phyloP scores from a whole-genome alignment of 2,329 filamentous ascomycete genomes.

The Dissoconium aciculare region DNA sequence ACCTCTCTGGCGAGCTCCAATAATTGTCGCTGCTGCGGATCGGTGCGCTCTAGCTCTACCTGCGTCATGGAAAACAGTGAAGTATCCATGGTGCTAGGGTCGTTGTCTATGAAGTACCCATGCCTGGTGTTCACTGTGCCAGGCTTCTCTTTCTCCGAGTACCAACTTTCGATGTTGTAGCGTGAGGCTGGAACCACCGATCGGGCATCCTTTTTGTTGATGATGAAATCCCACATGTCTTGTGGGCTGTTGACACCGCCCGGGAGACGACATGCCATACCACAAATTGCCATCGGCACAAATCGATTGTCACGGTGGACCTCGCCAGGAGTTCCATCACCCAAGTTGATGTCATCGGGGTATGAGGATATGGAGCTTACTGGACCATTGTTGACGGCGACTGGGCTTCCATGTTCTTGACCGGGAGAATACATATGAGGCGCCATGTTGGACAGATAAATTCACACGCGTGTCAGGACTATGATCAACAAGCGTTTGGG shows the following conservation, averaged over 20 bases:
- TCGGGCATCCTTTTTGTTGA: conserved; percentile 3
- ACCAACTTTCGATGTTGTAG: conserved; percentile 5
- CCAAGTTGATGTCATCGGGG: too few relatives aligned
- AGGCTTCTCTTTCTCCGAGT: not conserved
- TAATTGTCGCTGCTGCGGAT: not conserved
- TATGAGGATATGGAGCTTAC: too few relatives aligned
- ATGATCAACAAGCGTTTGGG: too few relatives aligned
- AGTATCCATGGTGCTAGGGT: not conserved
- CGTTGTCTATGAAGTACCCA: not conserved
- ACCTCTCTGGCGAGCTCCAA: conserved; percentile 6
- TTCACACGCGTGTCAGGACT: too few relatives aligned
- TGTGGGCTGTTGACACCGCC: not conserved
- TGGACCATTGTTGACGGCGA: too few relatives aligned
- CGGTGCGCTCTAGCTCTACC: not conserved
- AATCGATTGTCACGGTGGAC: too few relatives aligned
- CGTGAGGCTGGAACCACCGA: conserved; percentile 1
- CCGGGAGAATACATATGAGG: too few relatives aligned
- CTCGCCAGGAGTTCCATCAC: too few relatives aligned
- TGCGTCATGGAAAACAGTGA: not conserved
- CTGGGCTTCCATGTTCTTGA: too few relatives aligned
- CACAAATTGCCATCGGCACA: conserved; percentile 3
- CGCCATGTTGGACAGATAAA: too few relatives aligned
- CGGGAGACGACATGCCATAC: conserved; percentile 2
- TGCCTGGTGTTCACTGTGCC: not conserved
- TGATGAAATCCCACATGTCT: conserved; percentile 3